Evolutionary conservation across 176 grass and related monocot genomes (phyloP).

Genomic region (Oryza rufipogon): DNA sequence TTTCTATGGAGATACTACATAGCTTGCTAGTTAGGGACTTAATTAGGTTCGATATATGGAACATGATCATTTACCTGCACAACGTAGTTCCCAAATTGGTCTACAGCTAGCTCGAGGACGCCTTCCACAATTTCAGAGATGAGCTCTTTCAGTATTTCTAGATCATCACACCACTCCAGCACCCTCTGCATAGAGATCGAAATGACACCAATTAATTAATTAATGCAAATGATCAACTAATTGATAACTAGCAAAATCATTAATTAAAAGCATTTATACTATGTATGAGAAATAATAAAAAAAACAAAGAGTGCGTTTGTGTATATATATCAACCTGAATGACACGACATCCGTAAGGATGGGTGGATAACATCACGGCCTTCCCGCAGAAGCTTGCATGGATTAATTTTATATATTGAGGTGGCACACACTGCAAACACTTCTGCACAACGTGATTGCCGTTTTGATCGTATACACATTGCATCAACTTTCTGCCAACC

Average conservation of each 20-base stretch:
- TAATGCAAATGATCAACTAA: background rate
- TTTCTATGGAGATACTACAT: no score
- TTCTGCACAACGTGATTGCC: conserved; percentile 64
- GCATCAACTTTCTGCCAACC: conserved; percentile 44
- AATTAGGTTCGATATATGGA: no score
- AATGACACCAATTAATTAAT: no score
- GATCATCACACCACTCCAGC: conserved; percentile 44
- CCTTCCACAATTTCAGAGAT: conserved; percentile 42
- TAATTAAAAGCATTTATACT: background rate
- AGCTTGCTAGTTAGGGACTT: no score
- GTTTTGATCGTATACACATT: conserved; percentile 52
- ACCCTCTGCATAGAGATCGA: conserved; percentile 42
- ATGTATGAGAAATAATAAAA: background rate
- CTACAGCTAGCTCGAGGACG: conserved; percentile 21
- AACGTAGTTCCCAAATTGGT: conserved; percentile 63
- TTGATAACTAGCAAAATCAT: background rate
- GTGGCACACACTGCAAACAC: conserved; percentile 60
- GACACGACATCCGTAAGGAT: conserved; percentile 55
- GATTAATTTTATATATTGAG: conserved; percentile 44
- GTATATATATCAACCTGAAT: conserved; percentile 48
- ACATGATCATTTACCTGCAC: conserved; percentile 37
- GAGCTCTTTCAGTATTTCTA: conserved; percentile 7
- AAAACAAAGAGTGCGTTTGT: no score
- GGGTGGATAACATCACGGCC: conserved; percentile 36
- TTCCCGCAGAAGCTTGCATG: conserved; percentile 36